phyloP scores from a whole-genome alignment of 2,329 filamentous ascomycete genomes.

The Hymenoscyphus infarciens region DNA sequence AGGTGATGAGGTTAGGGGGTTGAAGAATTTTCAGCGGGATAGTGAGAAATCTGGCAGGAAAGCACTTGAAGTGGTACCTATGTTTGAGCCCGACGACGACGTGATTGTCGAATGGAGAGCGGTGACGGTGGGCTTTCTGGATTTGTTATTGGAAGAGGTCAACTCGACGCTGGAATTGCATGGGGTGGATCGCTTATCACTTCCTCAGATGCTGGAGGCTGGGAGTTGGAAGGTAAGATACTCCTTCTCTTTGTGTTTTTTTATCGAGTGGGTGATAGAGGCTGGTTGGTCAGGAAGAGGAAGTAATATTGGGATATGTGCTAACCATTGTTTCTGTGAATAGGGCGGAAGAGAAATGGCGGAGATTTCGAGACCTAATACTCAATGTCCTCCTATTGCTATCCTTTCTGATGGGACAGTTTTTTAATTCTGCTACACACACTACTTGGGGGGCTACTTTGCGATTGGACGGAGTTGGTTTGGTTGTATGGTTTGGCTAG shows the following conservation, averaged over 20 bases:
- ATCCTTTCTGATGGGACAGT: slow-evolving; percentile 96
- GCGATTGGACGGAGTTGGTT: no score
- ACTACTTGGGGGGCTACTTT: not conserved
- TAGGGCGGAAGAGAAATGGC: slow-evolving; percentile 91
- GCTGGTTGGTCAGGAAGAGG: no score
- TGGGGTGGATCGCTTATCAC: slow-evolving; percentile 65
- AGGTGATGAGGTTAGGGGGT: slow-evolving; percentile 64
- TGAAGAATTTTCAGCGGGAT: slow-evolving; percentile 67
- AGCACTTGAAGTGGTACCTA: slow-evolving; percentile 69
- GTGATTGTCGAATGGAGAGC: slow-evolving; percentile 79
- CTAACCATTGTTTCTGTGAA: slow-evolving; percentile 25
- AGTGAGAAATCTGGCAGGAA: slow-evolving; percentile 68
- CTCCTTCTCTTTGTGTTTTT: slow-evolving; percentile 6
- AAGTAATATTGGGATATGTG: not conserved
- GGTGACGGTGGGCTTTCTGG: slow-evolving; percentile 70
- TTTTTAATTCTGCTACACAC: slow-evolving; percentile 54
- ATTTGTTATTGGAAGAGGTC: slow-evolving; percentile 66
- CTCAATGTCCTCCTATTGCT: slow-evolving; percentile 80
- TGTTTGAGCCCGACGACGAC: slow-evolving; percentile 70
- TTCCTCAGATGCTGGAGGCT: slow-evolving; percentile 90
- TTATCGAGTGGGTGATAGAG: no score
- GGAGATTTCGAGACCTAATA: slow-evolving; percentile 91
- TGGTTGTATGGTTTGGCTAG: no score
- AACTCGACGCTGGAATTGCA: slow-evolving; percentile 64
- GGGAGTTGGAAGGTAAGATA: slow-evolving; percentile 90